Evolutionary conservation across 116 monocot species (phyloP).

Genomic region (Dioscorea cayenensis): DNA sequence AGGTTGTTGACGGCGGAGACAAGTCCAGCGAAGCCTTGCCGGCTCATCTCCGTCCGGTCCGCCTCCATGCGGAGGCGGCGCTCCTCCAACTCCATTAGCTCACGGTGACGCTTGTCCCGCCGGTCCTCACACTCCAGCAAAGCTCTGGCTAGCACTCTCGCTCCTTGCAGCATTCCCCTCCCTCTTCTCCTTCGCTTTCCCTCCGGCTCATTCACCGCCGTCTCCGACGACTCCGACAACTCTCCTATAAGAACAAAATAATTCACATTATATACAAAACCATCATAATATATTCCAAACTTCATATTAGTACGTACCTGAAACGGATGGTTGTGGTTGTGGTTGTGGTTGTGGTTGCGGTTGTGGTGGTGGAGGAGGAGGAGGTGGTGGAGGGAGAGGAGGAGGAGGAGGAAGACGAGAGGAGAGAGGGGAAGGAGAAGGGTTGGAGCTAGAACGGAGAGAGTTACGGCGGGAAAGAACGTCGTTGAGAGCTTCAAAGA

Average conservation of each 20-base stretch:
- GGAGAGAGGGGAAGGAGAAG: slow-evolving; percentile 1
- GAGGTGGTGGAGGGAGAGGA: slow-evolving; percentile 2
- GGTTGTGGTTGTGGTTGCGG: slow-evolving; percentile 5
- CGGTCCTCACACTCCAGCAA: slow-evolving; percentile 70
- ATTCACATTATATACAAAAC: background rate
- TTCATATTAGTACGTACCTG: slow-evolving; percentile 36
- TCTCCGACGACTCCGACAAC: slow-evolving; percentile 25
- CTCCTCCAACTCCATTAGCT: slow-evolving; percentile 70
- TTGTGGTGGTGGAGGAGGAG: slow-evolving; percentile 5
- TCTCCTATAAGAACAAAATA: slow-evolving; percentile 3
- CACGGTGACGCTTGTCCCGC: slow-evolving; percentile 67
- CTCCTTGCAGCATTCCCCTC: slow-evolving; percentile 49
- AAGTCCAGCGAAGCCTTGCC: slow-evolving; percentile 56
- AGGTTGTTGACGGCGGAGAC: slow-evolving; percentile 66
- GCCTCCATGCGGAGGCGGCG: slow-evolving; percentile 55
- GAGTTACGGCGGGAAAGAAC: slow-evolving; percentile 48
- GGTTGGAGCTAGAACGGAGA: background rate
- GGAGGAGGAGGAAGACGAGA: slow-evolving; percentile 7
- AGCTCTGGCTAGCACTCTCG: slow-evolving; percentile 54
- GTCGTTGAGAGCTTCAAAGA: slow-evolving; percentile 58
- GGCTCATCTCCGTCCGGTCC: slow-evolving; percentile 42
- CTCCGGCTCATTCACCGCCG: slow-evolving; percentile 21
- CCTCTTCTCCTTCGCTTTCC: slow-evolving; percentile 23
- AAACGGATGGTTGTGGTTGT: slow-evolving; percentile 20
- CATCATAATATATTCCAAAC: no score